Conservation (phyloP, 306 rosid genomes). For the Cyamopsis tetragonoloba region DNA sequence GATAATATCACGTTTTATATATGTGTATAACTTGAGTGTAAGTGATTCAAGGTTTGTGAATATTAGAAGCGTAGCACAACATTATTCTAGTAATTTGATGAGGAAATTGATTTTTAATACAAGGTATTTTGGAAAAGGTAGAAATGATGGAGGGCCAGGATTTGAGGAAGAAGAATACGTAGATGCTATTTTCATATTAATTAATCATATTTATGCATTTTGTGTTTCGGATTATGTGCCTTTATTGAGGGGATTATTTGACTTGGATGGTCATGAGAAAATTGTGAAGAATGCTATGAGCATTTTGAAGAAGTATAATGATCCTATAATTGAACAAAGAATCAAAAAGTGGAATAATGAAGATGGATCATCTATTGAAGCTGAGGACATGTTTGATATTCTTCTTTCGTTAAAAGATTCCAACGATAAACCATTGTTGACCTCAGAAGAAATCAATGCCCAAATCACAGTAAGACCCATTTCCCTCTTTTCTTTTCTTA, state of each 20-base stretch:
- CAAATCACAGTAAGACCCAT: constrained; percentile 36
- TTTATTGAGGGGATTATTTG: constrained; percentile 28
- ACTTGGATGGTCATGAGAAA: constrained; percentile 34
- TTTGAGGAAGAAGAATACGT: constrained; percentile 35
- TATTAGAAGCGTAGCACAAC: constrained; percentile 13
- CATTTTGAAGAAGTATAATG: constrained; percentile 11
- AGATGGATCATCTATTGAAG: constrained; percentile 20
- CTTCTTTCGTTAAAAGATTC: constrained; percentile 32
- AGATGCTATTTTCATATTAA: constrained; percentile 10
- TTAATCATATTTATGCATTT: constrained; percentile 24
- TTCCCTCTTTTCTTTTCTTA: not conserved
- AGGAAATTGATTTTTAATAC: constrained; percentile 29
- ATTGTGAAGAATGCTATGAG: constrained; percentile 12
- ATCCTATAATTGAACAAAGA: constrained; percentile 30
- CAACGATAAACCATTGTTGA: constrained; percentile 19
- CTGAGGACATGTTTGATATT: constrained; percentile 43
- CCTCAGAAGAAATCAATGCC: constrained; percentile 40
- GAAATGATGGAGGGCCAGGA: constrained; percentile 39
- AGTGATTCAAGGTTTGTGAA: no score
- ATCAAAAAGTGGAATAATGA: constrained; percentile 32
- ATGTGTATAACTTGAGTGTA: no score
- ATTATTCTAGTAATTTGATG: constrained; percentile 3
- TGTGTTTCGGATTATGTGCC: constrained; percentile 31
- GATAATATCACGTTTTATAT: constrained; percentile 27
- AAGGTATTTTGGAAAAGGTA: constrained; percentile 34